These are phyloP conservation scores for Cokeromyces recurvatus DNA, from an alignment of 371 early-diverging fungal genomes.

Conservation along the genomic window DNA sequence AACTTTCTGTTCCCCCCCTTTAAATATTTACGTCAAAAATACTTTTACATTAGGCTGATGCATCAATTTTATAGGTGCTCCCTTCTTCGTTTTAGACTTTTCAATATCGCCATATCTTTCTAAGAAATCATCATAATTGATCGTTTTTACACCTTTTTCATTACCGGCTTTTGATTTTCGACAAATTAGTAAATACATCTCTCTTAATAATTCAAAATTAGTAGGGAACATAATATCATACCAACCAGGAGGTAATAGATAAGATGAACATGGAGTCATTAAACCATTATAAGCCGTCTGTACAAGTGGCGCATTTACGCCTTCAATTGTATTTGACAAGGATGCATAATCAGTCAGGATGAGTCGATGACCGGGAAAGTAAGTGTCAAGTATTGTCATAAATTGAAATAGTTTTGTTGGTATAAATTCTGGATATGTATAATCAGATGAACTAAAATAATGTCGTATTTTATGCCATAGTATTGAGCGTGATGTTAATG, in stretches of 20 bases:
- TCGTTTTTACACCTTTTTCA: slow-evolving; percentile 50
- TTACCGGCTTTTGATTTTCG: slow-evolving; percentile 40
- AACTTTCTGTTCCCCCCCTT: no score
- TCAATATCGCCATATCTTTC: slow-evolving; percentile 73
- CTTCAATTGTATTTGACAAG: slow-evolving; percentile 78
- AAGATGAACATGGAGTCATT: slow-evolving; percentile 93
- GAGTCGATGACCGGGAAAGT: slow-evolving; percentile 88
- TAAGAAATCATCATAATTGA: slow-evolving; percentile 81
- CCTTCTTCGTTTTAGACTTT: slow-evolving; percentile 71
- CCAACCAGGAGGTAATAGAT: slow-evolving; percentile 95
- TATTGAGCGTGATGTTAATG: neutral
- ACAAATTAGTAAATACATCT: slow-evolving; percentile 71
- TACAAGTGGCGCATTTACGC: slow-evolving; percentile 89
- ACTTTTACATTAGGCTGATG: neutral
- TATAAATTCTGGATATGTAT: slow-evolving; percentile 70
- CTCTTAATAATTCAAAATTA: slow-evolving; percentile 81
- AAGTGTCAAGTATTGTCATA: slow-evolving; percentile 64
- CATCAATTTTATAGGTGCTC: slow-evolving; percentile 33
- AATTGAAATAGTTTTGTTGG: slow-evolving; percentile 85
- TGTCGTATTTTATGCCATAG: no score
- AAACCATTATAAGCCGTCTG: slow-evolving; percentile 85
- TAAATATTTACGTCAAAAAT: neutral
- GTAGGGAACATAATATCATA: slow-evolving; percentile 98
- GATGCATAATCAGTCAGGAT: slow-evolving; percentile 85
- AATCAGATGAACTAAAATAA: neutral